Percentiles rank a stretch among this genome's conserved stretches.
These are phyloP conservation scores for Sordaria brevicollis DNA, from an alignment of 495 filamentous ascomycete genomes.

Conservation along the genomic window DNA sequence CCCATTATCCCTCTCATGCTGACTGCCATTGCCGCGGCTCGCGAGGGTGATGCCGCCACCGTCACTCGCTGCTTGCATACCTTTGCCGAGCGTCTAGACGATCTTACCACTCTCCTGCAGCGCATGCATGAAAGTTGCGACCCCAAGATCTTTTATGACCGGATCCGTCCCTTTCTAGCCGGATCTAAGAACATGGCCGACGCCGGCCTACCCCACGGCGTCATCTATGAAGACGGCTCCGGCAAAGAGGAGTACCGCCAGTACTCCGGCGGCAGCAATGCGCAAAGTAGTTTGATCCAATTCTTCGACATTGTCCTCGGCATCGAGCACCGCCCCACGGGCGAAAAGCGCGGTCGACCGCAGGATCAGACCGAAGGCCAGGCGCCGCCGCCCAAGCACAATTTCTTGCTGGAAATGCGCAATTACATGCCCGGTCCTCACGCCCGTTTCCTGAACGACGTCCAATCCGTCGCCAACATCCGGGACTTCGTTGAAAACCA, in stretches of 20 bases:
- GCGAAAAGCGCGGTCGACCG: slow-evolving; percentile 44
- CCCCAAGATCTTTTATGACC: slow-evolving; percentile 87
- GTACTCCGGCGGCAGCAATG: slow-evolving; percentile 89
- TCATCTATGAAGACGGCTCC: slow-evolving; percentile 76
- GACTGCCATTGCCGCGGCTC: slow-evolving; percentile 72
- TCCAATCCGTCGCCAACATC: slow-evolving; percentile 76
- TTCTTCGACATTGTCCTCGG: slow-evolving; percentile 92
- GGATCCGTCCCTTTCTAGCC: slow-evolving; percentile 87
- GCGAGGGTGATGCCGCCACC: slow-evolving; percentile 52
- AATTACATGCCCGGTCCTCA: slow-evolving; percentile 93
- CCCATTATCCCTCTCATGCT: slow-evolving; percentile 86
- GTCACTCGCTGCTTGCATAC: slow-evolving; percentile 64
- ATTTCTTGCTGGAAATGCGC: slow-evolving; percentile 95
- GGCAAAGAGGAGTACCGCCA: slow-evolving; percentile 65
- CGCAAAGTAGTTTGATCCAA: slow-evolving; percentile 91
- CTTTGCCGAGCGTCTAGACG: slow-evolving; percentile 81
- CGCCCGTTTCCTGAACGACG: slow-evolving; percentile 74
- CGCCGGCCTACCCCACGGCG: slow-evolving; percentile 77
- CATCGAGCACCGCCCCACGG: slow-evolving; percentile 87
- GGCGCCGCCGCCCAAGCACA: slow-evolving; percentile 54
- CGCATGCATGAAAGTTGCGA: slow-evolving; percentile 92
- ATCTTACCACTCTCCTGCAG: slow-evolving; percentile 60
- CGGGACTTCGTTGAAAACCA: slow-evolving; percentile 68
- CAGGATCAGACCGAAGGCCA: slow-evolving; percentile 38
- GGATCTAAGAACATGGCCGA: slow-evolving; percentile 96